phyloP scores from a whole-genome alignment of 768 basidiomycete species.

The Tubosaeta brunneosetosa region DNA sequence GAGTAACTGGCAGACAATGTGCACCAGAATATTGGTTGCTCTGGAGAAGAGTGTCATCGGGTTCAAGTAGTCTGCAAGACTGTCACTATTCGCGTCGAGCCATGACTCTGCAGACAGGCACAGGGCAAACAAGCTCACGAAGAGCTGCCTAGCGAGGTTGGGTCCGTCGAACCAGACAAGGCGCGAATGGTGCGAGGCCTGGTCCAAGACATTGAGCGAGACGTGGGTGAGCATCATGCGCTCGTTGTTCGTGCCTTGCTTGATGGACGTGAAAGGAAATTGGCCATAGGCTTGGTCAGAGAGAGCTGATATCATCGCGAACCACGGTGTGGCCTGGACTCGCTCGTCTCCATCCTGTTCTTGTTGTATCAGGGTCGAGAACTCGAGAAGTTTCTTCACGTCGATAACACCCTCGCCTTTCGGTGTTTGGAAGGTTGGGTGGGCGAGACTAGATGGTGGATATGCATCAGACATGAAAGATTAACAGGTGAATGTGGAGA shows the following conservation, averaged over 20 bases:
- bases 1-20: constrained; percentile 39
- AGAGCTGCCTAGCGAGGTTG: constrained; percentile 44
- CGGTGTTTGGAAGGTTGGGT: constrained; percentile 31
- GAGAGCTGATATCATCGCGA: constrained; percentile 46
- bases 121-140: constrained; percentile 49
- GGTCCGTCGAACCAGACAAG: constrained; percentile 45
- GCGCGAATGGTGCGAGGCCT: constrained; percentile 46
- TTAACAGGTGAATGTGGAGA: background rate
- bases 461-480: constrained; percentile 18
- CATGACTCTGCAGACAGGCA: constrained; percentile 56
- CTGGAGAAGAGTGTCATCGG: constrained; percentile 49
- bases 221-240: constrained; percentile 51
- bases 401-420: constrained; percentile 21
- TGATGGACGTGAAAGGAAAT: constrained; percentile 49
- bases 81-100: constrained; percentile 42
- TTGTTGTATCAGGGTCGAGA: constrained; percentile 34
- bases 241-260: constrained; percentile 55
- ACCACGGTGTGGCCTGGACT: constrained; percentile 42
- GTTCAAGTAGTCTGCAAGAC: constrained; percentile 36
- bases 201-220: constrained; percentile 51
- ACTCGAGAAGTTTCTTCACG: constrained; percentile 40
- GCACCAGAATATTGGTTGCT: constrained; percentile 39
- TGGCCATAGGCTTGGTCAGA: constrained; percentile 49
- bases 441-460: constrained; percentile 23
- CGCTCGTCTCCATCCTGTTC: constrained; percentile 30